Evolutionary conservation across 176 grass and related monocot genomes (phyloP).

Genomic region (Neostapfia colusana): DNA sequence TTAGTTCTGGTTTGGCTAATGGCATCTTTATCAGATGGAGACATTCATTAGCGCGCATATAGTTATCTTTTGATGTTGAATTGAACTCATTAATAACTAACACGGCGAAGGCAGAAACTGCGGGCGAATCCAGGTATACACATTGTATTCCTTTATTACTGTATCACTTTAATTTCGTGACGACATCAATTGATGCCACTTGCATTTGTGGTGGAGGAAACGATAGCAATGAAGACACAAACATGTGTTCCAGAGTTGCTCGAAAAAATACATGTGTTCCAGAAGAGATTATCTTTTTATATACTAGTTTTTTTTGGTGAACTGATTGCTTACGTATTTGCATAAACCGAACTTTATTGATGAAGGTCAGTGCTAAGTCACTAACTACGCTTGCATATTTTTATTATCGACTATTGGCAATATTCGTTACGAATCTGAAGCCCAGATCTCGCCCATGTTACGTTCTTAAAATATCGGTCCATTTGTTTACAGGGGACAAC

Average conservation of each 20-base stretch:
- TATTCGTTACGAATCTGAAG: not conserved
- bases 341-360: conserved; percentile 6
- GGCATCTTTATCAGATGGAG: conserved; percentile 2
- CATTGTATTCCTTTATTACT: not conserved
- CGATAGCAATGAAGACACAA: not conserved
- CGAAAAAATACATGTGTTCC: too few relatives aligned
- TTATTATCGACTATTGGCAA: not conserved
- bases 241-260: not conserved
- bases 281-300: not conserved
- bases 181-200: conserved; percentile 25
- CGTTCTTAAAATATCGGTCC: not conserved
- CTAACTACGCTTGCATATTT: not conserved
- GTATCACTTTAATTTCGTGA: not conserved
- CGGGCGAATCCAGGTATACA: conserved; percentile 6
- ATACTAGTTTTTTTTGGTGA: not conserved
- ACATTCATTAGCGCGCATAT: conserved; percentile 6
- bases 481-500: not conserved
- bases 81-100: conserved; percentile 30
- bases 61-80: conserved; percentile 18
- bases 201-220: not conserved
- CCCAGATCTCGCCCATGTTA: not conserved
- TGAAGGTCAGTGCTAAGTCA: not conserved
- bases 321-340: not conserved
- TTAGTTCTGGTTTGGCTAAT: conserved; percentile 14
- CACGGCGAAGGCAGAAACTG: conserved; percentile 8